Conservation (phyloP, 2,329 filamentous ascomycete genomes). For the Colletotrichum phormii region DNA sequence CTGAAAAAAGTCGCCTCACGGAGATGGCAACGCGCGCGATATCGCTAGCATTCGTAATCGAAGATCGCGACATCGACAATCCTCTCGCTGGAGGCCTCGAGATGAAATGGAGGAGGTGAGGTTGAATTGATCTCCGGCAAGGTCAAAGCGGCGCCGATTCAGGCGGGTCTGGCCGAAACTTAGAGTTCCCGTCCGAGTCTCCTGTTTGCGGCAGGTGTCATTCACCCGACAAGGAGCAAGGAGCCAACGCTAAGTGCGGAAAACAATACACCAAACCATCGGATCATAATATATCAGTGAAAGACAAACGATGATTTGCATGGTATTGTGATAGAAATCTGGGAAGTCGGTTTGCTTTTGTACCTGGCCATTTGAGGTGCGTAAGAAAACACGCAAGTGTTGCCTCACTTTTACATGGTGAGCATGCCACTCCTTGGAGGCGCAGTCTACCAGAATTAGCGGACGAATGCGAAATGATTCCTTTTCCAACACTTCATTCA, state of each 20-base stretch:
- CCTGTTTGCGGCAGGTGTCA: not conserved
- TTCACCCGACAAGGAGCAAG: not conserved
- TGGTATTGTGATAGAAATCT: too few relatives aligned
- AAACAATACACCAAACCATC: not conserved
- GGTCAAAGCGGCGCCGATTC: conserved; percentile 2
- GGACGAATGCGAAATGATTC: not conserved
- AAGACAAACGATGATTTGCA: not conserved
- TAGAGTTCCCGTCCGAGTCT: not conserved
- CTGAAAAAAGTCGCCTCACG: too few relatives aligned
- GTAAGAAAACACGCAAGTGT: not conserved
- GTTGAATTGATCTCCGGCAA: not conserved
- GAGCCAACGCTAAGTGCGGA: not conserved
- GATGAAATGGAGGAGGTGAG: not conserved
- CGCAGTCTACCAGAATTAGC: not conserved
- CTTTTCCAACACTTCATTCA: not conserved
- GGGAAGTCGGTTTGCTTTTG: not conserved
- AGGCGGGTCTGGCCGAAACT: not conserved
- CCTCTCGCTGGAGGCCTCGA: not conserved
- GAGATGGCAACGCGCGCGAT: not conserved
- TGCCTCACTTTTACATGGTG: too few relatives aligned
- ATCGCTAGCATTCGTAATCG: not conserved
- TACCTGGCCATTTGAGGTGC: not conserved
- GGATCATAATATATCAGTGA: too few relatives aligned
- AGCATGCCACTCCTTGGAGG: too few relatives aligned
- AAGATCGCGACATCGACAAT: not conserved